Percentiles rank a stretch among this genome's conserved stretches.
Conservation (phyloP, 208 protist genomes). For the Trypanosoma theileri region DNA sequence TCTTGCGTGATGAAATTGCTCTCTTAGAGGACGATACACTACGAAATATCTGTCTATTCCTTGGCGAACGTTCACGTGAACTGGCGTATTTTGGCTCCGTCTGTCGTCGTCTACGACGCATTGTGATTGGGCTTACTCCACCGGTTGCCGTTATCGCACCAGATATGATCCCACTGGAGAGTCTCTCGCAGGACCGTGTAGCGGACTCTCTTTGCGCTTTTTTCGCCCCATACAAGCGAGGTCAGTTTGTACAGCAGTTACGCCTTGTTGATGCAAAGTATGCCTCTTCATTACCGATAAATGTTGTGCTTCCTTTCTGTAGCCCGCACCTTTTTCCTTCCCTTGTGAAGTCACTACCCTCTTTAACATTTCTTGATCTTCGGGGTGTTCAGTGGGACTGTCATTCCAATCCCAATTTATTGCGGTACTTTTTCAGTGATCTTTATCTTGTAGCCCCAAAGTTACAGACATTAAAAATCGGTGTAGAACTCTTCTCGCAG, state of each 20-base stretch:
- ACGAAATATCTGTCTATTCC: constrained; percentile 39
- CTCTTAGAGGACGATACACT: constrained; percentile 36
- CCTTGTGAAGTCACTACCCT: constrained; percentile 43
- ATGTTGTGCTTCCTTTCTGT: constrained; percentile 20
- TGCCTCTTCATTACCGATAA: constrained; percentile 29
- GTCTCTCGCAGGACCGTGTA: constrained; percentile 26
- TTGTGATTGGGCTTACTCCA: constrained; percentile 29
- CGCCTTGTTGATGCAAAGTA: constrained; percentile 35
- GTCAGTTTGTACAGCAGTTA: constrained; percentile 37
- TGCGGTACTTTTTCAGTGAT: constrained; percentile 65
- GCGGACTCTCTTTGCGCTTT: constrained; percentile 35
- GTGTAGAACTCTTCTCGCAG: constrained; percentile 43
- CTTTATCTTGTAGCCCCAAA: constrained; percentile 57
- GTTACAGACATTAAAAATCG: constrained; percentile 65
- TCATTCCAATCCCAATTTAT: constrained; percentile 13
- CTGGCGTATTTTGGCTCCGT: constrained; percentile 38
- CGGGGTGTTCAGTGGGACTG: constrained; percentile 62
- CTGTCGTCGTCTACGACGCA: constrained; percentile 50
- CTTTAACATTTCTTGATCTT: constrained; percentile 61
- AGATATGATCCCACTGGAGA: constrained; percentile 42
- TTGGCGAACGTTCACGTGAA: constrained; percentile 30
- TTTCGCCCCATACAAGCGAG: constrained; percentile 41
- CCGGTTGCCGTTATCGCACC: constrained; percentile 23
- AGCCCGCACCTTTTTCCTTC: constrained; percentile 34
- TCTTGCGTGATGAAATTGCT: constrained; percentile 46